These are phyloP conservation scores for Sarocladium strictum DNA, from an alignment of 2,329 filamentous ascomycete genomes.

Conservation along the genomic window DNA sequence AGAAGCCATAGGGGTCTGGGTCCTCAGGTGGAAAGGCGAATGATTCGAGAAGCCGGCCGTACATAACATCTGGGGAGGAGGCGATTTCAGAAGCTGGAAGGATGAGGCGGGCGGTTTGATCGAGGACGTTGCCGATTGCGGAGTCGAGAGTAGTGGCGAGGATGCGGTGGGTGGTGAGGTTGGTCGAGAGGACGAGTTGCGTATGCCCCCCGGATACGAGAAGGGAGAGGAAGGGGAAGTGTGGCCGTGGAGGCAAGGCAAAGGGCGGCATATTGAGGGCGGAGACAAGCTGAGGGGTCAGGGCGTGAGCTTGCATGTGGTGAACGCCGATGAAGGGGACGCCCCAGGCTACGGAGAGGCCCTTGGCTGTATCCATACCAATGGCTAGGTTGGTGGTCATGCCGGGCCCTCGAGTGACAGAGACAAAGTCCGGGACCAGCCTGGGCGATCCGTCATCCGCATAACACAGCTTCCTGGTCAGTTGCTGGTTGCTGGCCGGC, in stretches of 20 bases:
- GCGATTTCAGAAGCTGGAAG: conserved; percentile 57
- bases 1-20: conserved; percentile 34
- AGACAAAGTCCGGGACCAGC: conserved; percentile 71
- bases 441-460: conserved; percentile 15
- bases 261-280: conserved; percentile 40
- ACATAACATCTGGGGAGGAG: conserved; percentile 60
- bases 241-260: conserved; percentile 30
- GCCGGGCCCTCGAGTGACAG: conserved; percentile 84
- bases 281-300: conserved; percentile 73
- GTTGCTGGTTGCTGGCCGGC: conserved; percentile 12
- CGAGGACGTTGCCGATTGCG: conserved; percentile 83
- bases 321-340: conserved; percentile 81
- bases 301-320: conserved; percentile 95
- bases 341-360: conserved; percentile 75
- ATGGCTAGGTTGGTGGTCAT: conserved; percentile 74
- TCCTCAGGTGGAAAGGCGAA: conserved; percentile 63
- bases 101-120: conserved; percentile 76
- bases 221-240: conserved; percentile 81
- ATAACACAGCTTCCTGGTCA: conserved; percentile 10
- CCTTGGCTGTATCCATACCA: conserved; percentile 81
- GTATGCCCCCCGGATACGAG: conserved; percentile 92
- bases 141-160: conserved; percentile 71
- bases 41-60: conserved; percentile 69
- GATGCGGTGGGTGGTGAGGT: conserved; percentile 63
- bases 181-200: conserved; percentile 69